Conservation (phyloP, 2,329 filamentous ascomycete species). For the Oidium heveae region DNA sequence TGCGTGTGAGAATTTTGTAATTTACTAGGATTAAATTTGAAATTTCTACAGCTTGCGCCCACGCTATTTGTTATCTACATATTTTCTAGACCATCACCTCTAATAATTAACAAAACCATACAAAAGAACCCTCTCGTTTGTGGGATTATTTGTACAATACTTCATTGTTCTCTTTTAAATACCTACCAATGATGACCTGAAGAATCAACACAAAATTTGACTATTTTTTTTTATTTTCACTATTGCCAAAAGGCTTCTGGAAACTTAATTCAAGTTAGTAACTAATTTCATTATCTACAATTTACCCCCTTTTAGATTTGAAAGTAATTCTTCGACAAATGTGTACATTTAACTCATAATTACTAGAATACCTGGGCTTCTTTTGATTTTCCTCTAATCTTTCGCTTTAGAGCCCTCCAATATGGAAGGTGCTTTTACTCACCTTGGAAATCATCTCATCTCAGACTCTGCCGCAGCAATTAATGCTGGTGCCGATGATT, state of each 20-base stretch:
- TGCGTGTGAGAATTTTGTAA: too few species aligned
- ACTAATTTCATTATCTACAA: background rate
- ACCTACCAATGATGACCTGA: background rate
- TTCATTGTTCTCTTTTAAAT: background rate
- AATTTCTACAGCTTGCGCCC: too few species aligned
- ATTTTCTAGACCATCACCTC: too few species aligned
- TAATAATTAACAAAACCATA: too few species aligned
- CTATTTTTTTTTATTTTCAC: too few species aligned
- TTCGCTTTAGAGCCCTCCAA: slow-evolving; percentile 1
- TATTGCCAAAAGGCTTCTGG: too few species aligned
- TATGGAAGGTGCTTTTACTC: slow-evolving; percentile 76
- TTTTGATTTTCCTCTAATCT: background rate
- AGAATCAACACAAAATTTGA: background rate
- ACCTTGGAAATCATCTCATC: slow-evolving; percentile 66
- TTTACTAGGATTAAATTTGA: too few species aligned
- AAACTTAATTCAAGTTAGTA: background rate
- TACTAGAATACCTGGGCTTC: background rate
- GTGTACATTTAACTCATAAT: background rate
- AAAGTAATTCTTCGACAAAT: background rate
- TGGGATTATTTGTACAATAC: too few species aligned
- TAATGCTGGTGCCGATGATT: slow-evolving; percentile 54
- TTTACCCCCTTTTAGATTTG: too few species aligned
- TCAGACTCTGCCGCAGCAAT: slow-evolving; percentile 68
- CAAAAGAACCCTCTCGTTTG: too few species aligned
- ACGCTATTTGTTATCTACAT: too few species aligned